Conservation (phyloP, 129 eudicot species). For the Heracleum sosnowskyi region DNA sequence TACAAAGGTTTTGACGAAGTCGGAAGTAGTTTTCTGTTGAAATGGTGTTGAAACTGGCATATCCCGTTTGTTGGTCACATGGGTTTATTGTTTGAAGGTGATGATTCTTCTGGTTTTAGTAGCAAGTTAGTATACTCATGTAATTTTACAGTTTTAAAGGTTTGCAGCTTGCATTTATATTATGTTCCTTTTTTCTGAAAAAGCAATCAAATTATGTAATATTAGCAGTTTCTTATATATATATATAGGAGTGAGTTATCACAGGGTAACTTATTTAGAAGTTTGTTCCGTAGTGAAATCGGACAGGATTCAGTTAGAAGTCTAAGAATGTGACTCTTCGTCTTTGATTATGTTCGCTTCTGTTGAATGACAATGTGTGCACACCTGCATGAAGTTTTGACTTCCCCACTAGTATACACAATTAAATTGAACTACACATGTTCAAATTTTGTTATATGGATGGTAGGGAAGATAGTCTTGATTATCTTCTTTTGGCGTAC, state of each 20-base stretch:
- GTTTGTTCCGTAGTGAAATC: neutral
- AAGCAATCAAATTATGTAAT: no score
- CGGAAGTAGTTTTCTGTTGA: neutral
- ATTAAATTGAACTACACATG: no score
- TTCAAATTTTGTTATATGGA: no score
- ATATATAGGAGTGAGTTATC: neutral
- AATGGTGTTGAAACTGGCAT: neutral
- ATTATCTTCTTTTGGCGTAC: no score
- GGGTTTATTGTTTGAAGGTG: neutral
- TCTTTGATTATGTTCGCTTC: neutral
- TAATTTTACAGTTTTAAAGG: neutral
- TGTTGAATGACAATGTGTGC: neutral
- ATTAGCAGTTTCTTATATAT: neutral
- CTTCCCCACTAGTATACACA: neutral
- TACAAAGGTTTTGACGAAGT: slow-evolving; percentile 3
- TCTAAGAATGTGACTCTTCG: neutral
- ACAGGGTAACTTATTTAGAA: neutral
- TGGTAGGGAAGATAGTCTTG: no score
- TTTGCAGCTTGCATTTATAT: neutral
- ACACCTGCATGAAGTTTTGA: neutral
- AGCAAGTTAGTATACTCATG: neutral
- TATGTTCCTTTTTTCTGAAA: neutral
- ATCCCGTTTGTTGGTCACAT: neutral
- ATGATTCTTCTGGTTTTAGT: neutral
- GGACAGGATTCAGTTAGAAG: neutral